These are phyloP conservation scores for Phytophthora syringae DNA, from an alignment of 352 stramenopile genomes.

Conservation along the genomic window DNA sequence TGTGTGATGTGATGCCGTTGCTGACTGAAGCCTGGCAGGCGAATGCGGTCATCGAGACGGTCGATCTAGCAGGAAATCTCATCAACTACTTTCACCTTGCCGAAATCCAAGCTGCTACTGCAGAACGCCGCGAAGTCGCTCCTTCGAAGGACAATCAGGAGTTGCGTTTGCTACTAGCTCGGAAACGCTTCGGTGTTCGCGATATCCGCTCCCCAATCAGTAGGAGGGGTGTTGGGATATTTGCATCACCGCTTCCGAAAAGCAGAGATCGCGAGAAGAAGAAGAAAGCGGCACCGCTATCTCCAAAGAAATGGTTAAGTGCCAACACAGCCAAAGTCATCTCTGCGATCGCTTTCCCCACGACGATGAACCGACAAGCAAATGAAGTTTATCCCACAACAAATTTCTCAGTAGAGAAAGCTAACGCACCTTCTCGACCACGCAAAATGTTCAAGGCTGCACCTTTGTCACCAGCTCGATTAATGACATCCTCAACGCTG, in stretches of 20 bases:
- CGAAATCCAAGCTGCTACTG: constrained; percentile 26
- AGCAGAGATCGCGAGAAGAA: constrained; percentile 12
- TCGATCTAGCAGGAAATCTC: constrained; percentile 69
- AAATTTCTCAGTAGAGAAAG: constrained; percentile 12
- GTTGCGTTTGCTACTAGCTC: constrained; percentile 54
- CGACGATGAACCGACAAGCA: constrained; percentile 11
- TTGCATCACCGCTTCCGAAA: constrained; percentile 2
- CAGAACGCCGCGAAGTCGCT: constrained; percentile 38
- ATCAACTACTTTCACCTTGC: constrained; percentile 50
- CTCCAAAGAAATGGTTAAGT: constrained; percentile 63
- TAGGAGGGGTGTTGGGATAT: constrained; percentile 13
- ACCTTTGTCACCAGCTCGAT: constrained; percentile 2
- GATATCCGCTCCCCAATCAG: constrained; percentile 4
- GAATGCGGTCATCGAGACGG: constrained; percentile 46
- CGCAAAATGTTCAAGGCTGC: constrained; percentile 16
- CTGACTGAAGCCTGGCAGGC: constrained; percentile 42
- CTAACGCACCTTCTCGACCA: constrained; percentile 10
- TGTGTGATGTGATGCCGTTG: constrained; percentile 51
- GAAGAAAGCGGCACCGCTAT: constrained; percentile 33
- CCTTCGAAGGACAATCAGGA: constrained; percentile 36
- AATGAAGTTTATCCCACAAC: constrained; percentile 9
- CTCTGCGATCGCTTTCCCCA: constrained; percentile 24
- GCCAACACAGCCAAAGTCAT: constrained; percentile 18
- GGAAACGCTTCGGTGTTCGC: constrained; percentile 40
- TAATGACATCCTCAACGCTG: constrained; percentile 14